Percentiles rank a stretch among this genome's conserved stretches.
Conservation (phyloP, 2,329 filamentous ascomycete species). For the Elsinoe perseae region DNA sequence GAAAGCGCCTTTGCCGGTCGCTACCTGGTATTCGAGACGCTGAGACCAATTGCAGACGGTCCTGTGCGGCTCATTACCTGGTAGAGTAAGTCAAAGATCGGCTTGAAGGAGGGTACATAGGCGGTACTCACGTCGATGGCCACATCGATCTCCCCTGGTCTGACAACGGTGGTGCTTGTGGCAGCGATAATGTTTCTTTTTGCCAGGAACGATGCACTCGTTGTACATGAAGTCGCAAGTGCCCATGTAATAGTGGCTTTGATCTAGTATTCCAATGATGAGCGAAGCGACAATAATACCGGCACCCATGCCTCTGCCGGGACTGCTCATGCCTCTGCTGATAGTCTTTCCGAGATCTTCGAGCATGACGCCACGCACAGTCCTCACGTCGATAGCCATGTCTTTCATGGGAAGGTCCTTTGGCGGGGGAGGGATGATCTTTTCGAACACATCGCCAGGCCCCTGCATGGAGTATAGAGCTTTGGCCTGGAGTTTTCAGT, state of each 20-base stretch:
- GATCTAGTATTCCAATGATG: background rate
- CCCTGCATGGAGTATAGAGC: background rate
- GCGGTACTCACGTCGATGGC: background rate
- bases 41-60: background rate
- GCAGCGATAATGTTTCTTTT: background rate
- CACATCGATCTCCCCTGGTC: background rate
- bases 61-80: background rate
- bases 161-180: background rate
- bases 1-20: background rate
- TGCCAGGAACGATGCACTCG: background rate
- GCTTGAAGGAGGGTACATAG: no score
- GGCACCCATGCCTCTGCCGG: background rate
- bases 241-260: background rate
- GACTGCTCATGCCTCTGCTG: background rate
- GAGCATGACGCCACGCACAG: background rate
- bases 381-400: background rate
- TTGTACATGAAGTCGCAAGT: background rate
- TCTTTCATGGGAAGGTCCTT: background rate
- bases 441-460: background rate
- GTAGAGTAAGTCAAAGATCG: no score
- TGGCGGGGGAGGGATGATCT: background rate
- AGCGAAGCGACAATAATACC: background rate
- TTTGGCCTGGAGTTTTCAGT: background rate
- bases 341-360: background rate
- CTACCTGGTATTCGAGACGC: background rate